Percentiles rank a stretch among this genome's conserved stretches.
These are phyloP conservation scores for Circinella minor DNA, from an alignment of 371 early-diverging fungal species.

Conservation along the genomic window DNA sequence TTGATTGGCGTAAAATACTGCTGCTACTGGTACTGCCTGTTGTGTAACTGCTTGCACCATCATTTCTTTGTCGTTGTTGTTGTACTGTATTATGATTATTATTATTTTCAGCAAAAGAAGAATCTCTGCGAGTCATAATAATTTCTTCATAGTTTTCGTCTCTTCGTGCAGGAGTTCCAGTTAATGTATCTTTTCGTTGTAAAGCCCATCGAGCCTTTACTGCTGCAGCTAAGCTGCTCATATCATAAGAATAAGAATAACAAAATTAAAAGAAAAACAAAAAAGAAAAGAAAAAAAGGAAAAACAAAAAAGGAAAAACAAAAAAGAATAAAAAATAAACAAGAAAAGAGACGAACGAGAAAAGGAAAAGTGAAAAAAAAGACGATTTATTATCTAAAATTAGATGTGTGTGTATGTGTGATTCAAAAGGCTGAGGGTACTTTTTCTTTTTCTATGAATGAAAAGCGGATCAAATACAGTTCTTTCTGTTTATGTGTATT, in stretches of 20 bases:
- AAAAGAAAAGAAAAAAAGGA: conserved; percentile 4
- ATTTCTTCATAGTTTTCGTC: conserved; percentile 26
- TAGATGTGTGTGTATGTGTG: conserved; percentile 2
- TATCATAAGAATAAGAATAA: conserved; percentile 6
- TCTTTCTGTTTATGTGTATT: neutral
- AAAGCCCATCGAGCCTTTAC: conserved; percentile 3
- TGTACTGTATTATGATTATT: neutral
- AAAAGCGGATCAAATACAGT: neutral
- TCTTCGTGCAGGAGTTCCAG: conserved; percentile 7
- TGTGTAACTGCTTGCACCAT: conserved; percentile 1
- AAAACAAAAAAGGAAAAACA: neutral
- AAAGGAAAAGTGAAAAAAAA: conserved; percentile 2
- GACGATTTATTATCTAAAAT: neutral
- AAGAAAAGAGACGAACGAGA: conserved; percentile 7
- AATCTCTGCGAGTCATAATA: conserved; percentile 8
- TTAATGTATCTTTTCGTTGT: neutral
- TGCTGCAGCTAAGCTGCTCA: neutral
- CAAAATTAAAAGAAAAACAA: neutral
- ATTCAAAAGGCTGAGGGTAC: neutral
- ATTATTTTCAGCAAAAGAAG: neutral
- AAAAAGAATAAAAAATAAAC: neutral
- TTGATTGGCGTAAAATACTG: neutral
- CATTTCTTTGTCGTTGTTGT: neutral
- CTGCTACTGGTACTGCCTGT: neutral
- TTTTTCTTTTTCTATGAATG: neutral